These are phyloP conservation scores for Diaporthe sp. DNA, from an alignment of 2,329 filamentous ascomycete genomes.

Conservation along the genomic window DNA sequence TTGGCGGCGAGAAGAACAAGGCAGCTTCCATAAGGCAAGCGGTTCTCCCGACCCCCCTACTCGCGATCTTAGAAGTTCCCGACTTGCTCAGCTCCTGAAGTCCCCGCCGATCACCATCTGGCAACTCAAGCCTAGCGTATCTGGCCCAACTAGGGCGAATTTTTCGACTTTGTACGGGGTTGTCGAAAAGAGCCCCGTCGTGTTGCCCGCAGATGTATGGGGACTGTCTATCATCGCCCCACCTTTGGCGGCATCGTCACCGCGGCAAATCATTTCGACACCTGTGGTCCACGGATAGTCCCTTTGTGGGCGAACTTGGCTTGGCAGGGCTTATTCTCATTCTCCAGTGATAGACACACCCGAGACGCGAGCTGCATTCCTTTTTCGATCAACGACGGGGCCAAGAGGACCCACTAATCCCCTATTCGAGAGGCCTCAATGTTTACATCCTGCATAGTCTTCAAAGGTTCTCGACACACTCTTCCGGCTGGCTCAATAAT, in stretches of 20 bases:
- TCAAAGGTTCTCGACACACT: neutral
- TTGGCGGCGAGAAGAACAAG: neutral
- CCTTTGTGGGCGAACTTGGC: neutral
- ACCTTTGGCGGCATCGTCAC: neutral
- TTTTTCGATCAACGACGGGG: neutral
- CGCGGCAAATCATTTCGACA: neutral
- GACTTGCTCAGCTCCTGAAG: slow-evolving; percentile 1
- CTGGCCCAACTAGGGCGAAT: neutral
- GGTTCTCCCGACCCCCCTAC: neutral
- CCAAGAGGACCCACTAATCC: slow-evolving; percentile 8
- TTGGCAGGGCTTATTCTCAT: neutral
- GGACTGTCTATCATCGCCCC: neutral
- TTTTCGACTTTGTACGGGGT: neutral
- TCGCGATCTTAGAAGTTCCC: slow-evolving; percentile 10
- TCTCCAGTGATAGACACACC: slow-evolving; percentile 18
- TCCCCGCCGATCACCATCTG: slow-evolving; percentile 25
- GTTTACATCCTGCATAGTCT: neutral
- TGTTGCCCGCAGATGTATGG: slow-evolving; percentile 8
- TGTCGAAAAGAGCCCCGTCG: neutral
- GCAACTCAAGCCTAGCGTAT: slow-evolving; percentile 4
- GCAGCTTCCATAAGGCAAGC: neutral
- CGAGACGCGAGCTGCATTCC: neutral
- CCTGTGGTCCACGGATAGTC: neutral
- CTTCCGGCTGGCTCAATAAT: neutral
- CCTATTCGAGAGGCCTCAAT: neutral